Evolutionary conservation across 441 rosid species (phyloP).

Genomic region (Populus hybrid): DNA sequence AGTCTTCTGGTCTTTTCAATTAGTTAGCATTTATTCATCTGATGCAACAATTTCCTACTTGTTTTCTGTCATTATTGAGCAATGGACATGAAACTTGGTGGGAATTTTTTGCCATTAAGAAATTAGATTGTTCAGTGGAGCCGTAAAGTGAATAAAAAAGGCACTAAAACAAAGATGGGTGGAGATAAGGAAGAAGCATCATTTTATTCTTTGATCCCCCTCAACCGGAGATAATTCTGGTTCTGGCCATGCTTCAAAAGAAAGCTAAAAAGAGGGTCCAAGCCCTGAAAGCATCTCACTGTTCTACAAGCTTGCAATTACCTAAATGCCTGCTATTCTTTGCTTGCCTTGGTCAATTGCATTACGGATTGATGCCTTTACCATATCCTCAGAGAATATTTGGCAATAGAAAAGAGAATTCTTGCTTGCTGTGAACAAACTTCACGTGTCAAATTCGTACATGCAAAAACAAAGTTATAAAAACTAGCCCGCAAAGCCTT

Average conservation of each 20-base stretch:
- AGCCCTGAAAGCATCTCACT: conserved; percentile 8
- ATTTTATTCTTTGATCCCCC: conserved; percentile 15
- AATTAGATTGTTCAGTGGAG: conserved; percentile 16
- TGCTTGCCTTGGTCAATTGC: conserved; percentile 33
- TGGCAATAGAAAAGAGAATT: neutral
- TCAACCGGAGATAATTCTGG: conserved; percentile 13
- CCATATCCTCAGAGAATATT: neutral
- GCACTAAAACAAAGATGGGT: conserved; percentile 22
- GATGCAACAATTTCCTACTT: neutral
- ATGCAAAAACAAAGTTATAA: neutral
- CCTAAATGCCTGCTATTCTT: conserved; percentile 29
- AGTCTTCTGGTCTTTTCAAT: conserved; percentile 1
- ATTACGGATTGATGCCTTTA: conserved; percentile 24
- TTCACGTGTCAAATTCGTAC: neutral
- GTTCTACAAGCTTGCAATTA: neutral
- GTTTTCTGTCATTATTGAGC: neutral
- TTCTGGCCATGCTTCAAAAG: conserved; percentile 28
- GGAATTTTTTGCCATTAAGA: conserved; percentile 13
- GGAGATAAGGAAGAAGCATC: conserved; percentile 23
- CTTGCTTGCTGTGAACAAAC: neutral
- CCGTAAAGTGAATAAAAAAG: conserved; percentile 21
- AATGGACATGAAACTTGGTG: conserved; percentile 6
- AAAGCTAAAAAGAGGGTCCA: conserved; percentile 23
- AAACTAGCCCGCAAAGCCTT: too few species aligned
- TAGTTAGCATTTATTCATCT: neutral